phyloP scores from a whole-genome alignment of 345 rosid genomes.

The Fremontodendron californicum region DNA sequence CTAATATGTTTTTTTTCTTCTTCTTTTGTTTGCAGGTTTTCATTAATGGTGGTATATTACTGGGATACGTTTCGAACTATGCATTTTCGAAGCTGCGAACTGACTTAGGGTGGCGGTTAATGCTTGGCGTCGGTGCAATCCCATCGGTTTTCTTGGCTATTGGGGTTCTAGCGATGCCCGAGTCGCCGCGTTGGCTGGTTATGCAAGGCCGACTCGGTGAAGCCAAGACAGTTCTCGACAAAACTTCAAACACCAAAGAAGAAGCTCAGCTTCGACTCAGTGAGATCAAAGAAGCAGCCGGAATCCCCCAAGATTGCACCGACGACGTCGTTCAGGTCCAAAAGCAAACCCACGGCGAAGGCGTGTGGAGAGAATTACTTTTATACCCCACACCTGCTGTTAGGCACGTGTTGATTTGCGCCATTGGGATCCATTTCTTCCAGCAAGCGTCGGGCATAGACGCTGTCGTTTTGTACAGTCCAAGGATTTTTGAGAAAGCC shows the following conservation, averaged over 20 bases:
- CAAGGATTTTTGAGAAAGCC: conserved; percentile 67
- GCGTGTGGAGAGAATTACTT: conserved; percentile 74
- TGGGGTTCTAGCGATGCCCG: conserved; percentile 79
- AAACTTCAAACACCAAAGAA: conserved; percentile 57
- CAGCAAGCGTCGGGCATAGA: conserved; percentile 88
- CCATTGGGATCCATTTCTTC: conserved; percentile 78
- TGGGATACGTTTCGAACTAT: conserved; percentile 79
- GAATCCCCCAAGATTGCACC: conserved; percentile 63
- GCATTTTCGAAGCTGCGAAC: conserved; percentile 57
- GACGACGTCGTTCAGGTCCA: conserved; percentile 62
- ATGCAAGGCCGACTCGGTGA: conserved; percentile 87
- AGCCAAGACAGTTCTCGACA: conserved; percentile 67
- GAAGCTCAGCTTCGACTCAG: conserved; percentile 58
- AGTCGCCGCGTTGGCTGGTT: conserved; percentile 95
- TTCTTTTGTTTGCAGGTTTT: conserved; percentile 46
- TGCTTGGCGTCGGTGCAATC: conserved; percentile 79
- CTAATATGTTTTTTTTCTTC: not conserved
- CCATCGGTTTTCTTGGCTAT: conserved; percentile 61
- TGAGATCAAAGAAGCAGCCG: conserved; percentile 80
- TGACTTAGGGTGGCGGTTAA: conserved; percentile 70
- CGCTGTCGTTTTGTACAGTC: conserved; percentile 85
- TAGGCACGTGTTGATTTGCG: conserved; percentile 63
- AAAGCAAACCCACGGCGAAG: conserved; percentile 48
- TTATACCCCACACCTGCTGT: conserved; percentile 64
- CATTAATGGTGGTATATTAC: conserved; percentile 61